Percentiles rank a stretch among this genome's conserved stretches.
Conservation (phyloP, 768 basidiomycete species). For the Porphyrellus cyaneotinctus region DNA sequence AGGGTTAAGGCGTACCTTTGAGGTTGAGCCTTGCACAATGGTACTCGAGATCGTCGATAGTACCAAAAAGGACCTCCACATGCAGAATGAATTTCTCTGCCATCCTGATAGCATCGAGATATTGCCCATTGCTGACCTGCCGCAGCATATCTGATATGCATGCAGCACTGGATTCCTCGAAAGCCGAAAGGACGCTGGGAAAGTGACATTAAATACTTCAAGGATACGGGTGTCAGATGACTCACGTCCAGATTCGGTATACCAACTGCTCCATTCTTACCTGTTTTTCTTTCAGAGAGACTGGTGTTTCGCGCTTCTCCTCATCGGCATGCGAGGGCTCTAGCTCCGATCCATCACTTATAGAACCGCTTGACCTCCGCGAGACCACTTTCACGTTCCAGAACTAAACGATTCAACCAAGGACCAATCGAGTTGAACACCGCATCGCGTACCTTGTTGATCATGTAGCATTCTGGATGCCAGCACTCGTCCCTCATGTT, state of each 20-base stretch:
- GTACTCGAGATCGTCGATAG: constrained; percentile 93
- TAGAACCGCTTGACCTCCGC: constrained; percentile 61
- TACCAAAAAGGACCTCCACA: constrained; percentile 95
- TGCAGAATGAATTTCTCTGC: constrained; percentile 98
- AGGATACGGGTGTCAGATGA: constrained; percentile 4
- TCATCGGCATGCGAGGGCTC: constrained; percentile 65
- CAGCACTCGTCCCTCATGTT: constrained; percentile 99
- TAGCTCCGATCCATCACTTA: constrained; percentile 48
- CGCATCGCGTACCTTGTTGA: constrained; percentile 76
- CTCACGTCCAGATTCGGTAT: constrained; percentile 97
- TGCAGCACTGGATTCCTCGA: constrained; percentile 98
- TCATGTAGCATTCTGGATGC: constrained; percentile 99
- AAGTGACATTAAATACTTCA: constrained; percentile 8
- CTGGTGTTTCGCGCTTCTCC: constrained; percentile 74
- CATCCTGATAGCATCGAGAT: constrained; percentile 95
- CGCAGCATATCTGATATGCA: constrained; percentile 99
- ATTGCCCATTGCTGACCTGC: constrained; percentile 94
- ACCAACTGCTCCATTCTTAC: constrained; percentile 95
- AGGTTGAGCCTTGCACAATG: constrained; percentile 74
- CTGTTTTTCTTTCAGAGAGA: constrained; percentile 84
- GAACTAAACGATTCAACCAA: constrained; percentile 53
- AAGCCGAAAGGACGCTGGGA: constrained; percentile 84
- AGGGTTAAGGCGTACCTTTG: constrained; percentile 62
- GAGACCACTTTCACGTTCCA: constrained; percentile 97
- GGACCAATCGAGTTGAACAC: not conserved